Evolutionary conservation across 2,329 filamentous ascomycete species (phyloP).

Genomic region (Grosmannia penicillata): DNA sequence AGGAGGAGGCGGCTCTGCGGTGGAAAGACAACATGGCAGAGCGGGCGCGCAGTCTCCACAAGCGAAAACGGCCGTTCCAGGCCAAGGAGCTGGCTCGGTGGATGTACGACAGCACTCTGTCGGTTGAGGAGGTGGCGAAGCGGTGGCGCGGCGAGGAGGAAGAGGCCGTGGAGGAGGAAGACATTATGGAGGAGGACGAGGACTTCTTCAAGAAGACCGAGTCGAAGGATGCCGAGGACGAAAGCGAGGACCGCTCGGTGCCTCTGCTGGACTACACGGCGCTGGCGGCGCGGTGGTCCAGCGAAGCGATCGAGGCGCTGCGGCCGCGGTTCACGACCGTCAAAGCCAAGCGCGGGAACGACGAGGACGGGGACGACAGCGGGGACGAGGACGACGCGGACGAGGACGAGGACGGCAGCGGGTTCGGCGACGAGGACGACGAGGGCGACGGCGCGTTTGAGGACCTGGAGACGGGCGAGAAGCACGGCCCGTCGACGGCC

Average conservation of each 20-base stretch:
- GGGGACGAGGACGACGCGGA: conserved; percentile 36
- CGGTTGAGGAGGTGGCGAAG: conserved; percentile 58
- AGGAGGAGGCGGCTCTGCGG: conserved; percentile 57
- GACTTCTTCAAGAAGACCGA: conserved; percentile 53
- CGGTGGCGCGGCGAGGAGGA: conserved; percentile 62
- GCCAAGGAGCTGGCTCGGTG: conserved; percentile 71
- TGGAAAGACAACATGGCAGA: conserved; percentile 85
- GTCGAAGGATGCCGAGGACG: conserved; percentile 50
- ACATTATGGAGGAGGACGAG: conserved; percentile 42
- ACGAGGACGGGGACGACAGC: conserved; percentile 37
- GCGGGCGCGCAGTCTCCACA: conserved; percentile 58
- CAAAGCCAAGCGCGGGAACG: conserved; percentile 25
- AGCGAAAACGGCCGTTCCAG: conserved; percentile 56
- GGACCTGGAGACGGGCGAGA: conserved; percentile 68
- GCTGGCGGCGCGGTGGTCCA: conserved; percentile 73
- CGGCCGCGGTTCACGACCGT: conserved; percentile 60
- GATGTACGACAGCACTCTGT: conserved; percentile 74
- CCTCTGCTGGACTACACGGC: conserved; percentile 68
- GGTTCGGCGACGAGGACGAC: conserved; percentile 39
- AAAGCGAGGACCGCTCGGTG: conserved; percentile 63
- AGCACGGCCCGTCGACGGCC: conserved; percentile 25
- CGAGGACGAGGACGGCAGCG: conserved; percentile 21
- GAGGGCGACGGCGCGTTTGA: conserved; percentile 74
- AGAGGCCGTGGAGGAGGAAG: conserved; percentile 27
- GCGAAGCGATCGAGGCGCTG: conserved; percentile 62